Evolutionary conservation across 1,284 basidiomycete genomes (phyloP), one percentile per base, ranked within the genome.

Genomic region (Trichosporon ovoides): DNA sequence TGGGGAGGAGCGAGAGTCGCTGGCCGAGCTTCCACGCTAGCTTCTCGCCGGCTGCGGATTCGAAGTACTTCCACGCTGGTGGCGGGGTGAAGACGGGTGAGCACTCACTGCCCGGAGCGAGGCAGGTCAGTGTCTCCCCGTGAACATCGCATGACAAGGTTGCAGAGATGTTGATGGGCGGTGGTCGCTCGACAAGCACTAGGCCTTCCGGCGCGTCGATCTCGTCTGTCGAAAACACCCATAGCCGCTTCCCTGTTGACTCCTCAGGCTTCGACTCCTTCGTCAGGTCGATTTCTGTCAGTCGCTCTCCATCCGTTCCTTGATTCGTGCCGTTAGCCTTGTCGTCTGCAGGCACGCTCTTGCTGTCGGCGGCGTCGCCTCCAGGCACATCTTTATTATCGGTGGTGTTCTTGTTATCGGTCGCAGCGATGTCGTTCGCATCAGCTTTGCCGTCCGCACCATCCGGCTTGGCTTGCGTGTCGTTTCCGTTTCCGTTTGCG

Each of bases 1-100:
- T 46, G 1, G 58, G 51, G 3, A 63, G 40, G 7, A 64, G 58
- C 1, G 63, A 31, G 13, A 64, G 34, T 4, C 63, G 57, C 37
- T 53, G 35, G 7, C 63, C 63, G 20, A 57, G 56, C 14, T 37
- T 35, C 63, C 63, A 64, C 7, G 63, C 63, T 9, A 64, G 57
- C 51, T 61, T 61, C 53, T 64, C 63, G 18, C 59, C 63, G 9
- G 55, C 63, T 2, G 63, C 63, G 2, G 57, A 54, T 19, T 61
- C 58, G 31, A 64, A 35, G 0, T 53, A 34, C 7, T 28, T n/a
- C 63, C 63, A 64, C 0, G 49, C 19, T 14, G 53, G 31, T 2
- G 53, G 38, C 2, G 63, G 53, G 43, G 38, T 38, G 14, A 61
- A 64, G 14, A 46, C 18, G 13, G 57, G 53, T 9, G 28, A 38